Evolutionary conservation across 768 basidiomycete genomes (phyloP).

Genomic region (Rhizopogon roseolus): DNA sequence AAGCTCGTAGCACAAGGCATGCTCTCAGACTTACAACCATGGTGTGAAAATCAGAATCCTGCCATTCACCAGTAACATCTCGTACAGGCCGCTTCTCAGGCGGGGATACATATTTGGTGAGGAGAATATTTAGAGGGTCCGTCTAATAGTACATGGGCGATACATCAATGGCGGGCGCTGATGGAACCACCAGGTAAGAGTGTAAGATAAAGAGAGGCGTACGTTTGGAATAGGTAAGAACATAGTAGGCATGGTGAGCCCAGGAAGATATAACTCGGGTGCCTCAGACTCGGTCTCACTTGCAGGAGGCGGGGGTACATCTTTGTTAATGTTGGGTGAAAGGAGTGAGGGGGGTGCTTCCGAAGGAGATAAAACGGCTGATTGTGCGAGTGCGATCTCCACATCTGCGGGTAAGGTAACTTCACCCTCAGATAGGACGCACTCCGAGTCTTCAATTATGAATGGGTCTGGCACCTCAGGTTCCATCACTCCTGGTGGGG

Average conservation of each 20-base stretch:
- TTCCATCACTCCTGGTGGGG: slow-evolving; percentile 30
- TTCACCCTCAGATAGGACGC: slow-evolving; percentile 30
- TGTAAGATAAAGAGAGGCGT: slow-evolving; percentile 45
- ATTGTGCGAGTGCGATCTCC: slow-evolving; percentile 37
- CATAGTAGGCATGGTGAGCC: slow-evolving; percentile 69
- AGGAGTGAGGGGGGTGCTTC: slow-evolving; percentile 10
- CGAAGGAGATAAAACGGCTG: slow-evolving; percentile 16
- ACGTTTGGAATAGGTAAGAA: slow-evolving; percentile 90
- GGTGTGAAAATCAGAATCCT: slow-evolving; percentile 66
- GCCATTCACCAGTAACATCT: slow-evolving; percentile 74
- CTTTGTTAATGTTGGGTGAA: slow-evolving; percentile 45
- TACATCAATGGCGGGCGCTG: slow-evolving; percentile 30
- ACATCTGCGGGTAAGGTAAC: slow-evolving; percentile 20
- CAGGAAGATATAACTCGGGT: slow-evolving; percentile 62
- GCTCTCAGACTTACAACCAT: slow-evolving; percentile 61
- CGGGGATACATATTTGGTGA: slow-evolving; percentile 80
- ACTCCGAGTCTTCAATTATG: slow-evolving; percentile 53
- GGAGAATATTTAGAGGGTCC: slow-evolving; percentile 74
- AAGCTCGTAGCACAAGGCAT: slow-evolving; percentile 10
- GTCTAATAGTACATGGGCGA: slow-evolving; percentile 55
- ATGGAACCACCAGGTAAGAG: slow-evolving; percentile 60
- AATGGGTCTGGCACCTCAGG: slow-evolving; percentile 57
- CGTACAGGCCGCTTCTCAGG: slow-evolving; percentile 70
- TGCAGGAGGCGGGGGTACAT: slow-evolving; percentile 40
- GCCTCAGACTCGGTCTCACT: slow-evolving; percentile 44